Evolutionary conservation across 1,284 basidiomycete species (phyloP).

Genomic region (Marasmius sp.): DNA sequence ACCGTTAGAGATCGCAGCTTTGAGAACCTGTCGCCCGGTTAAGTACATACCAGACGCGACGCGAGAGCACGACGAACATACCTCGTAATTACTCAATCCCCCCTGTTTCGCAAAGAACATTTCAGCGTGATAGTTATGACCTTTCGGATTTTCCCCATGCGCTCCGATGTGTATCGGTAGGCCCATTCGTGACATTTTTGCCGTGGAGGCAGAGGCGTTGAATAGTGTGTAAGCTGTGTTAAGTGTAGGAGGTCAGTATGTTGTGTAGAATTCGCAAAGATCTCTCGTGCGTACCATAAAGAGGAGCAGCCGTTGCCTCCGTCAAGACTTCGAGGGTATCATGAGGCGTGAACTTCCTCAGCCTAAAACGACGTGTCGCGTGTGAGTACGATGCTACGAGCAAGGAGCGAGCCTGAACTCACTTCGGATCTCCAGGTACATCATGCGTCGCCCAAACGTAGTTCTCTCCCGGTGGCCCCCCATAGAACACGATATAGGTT

Average conservation of each 20-base stretch:
- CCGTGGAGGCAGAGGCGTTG: slow-evolving; percentile 65
- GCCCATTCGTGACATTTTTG: slow-evolving; percentile 63
- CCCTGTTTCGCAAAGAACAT: slow-evolving; percentile 63
- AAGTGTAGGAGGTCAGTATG: background rate
- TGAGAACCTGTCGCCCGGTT: slow-evolving; percentile 48
- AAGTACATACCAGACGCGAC: background rate
- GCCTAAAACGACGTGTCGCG: slow-evolving; percentile 31
- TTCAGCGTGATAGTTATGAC: slow-evolving; percentile 71
- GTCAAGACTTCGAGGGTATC: slow-evolving; percentile 58
- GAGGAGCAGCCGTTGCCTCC: slow-evolving; percentile 60
- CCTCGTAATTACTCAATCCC: slow-evolving; percentile 52
- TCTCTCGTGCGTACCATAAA: slow-evolving; percentile 42
- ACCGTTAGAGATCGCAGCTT: slow-evolving; percentile 64
- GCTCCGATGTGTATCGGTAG: slow-evolving; percentile 67
- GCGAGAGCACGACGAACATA: slow-evolving; percentile 10
- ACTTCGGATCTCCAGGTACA: slow-evolving; percentile 68
- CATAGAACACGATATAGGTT: slow-evolving; percentile 74
- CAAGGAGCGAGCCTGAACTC: slow-evolving; percentile 16
- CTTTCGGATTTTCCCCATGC: slow-evolving; percentile 70
- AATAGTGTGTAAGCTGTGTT: slow-evolving; percentile 57
- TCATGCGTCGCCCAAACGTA: slow-evolving; percentile 65
- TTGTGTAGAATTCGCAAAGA: slow-evolving; percentile 15
- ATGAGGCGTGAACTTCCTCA: slow-evolving; percentile 62
- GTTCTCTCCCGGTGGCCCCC: slow-evolving; percentile 66
- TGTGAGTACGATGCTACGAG: background rate